Conservation (phyloP, 768 basidiomycete species). For the Arthromyces matolae region DNA sequence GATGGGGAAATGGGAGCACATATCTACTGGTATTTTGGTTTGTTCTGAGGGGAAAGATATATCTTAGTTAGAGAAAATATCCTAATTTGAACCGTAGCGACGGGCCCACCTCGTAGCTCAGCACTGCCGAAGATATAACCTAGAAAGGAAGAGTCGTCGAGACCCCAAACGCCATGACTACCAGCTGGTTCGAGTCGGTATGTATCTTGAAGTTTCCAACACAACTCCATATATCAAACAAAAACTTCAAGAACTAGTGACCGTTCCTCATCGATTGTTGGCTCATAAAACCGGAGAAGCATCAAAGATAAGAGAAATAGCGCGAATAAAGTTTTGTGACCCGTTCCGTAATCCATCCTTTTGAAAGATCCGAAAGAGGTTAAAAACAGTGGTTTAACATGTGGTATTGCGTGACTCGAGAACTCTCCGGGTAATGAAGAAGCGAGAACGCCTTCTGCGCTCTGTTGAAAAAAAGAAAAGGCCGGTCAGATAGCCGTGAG, state of each 20-base stretch:
- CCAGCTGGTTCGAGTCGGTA: slow-evolving; percentile 95
- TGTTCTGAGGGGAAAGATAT: slow-evolving; percentile 45
- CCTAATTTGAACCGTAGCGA: slow-evolving; percentile 3
- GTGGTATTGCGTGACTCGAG: slow-evolving; percentile 46
- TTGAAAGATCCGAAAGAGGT: slow-evolving; percentile 86
- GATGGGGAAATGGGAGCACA: no score
- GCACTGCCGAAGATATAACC: slow-evolving; percentile 90
- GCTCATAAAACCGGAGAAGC: slow-evolving; percentile 63
- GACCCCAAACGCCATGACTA: slow-evolving; percentile 96
- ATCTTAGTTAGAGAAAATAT: slow-evolving; percentile 9
- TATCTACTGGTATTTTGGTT: slow-evolving; percentile 57
- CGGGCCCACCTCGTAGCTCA: slow-evolving; percentile 85
- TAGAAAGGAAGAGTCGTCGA: slow-evolving; percentile 89
- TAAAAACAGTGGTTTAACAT: slow-evolving; percentile 74
- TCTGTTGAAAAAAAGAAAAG: slow-evolving; percentile 38
- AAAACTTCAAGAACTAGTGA: slow-evolving; percentile 59
- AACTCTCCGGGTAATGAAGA: slow-evolving; percentile 45
- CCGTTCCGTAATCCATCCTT: slow-evolving; percentile 95
- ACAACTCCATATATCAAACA: slow-evolving; percentile 73
- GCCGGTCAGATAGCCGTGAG: slow-evolving; percentile 1
- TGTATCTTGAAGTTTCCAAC: slow-evolving; percentile 82
- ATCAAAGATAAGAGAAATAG: slow-evolving; percentile 71
- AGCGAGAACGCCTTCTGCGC: slow-evolving; percentile 47
- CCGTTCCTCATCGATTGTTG: slow-evolving; percentile 59
- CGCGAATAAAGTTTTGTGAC: slow-evolving; percentile 89